Base-by-base conservation (phyloP, 345 rosid genomes). In the Populus simonii region DNA sequence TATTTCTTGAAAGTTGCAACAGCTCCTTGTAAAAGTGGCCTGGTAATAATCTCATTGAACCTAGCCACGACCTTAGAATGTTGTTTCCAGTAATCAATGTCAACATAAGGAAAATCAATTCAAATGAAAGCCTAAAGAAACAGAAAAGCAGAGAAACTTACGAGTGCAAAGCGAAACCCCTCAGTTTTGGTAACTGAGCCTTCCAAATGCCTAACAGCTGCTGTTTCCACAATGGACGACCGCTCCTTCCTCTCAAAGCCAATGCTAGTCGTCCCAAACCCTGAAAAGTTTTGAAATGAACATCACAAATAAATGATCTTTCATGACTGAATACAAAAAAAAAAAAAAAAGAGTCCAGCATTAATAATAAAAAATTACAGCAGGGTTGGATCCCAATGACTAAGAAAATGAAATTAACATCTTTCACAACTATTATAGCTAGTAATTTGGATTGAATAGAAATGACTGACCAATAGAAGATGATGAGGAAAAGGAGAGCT, bases 21-120 rank as follows among this genome's bases (percentile, higher is more conserved):
- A 22, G 99, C 98, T 75, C 99, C 99, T 66, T 92, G 95, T 75
- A 96, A 84, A 43, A 96, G 89, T 49, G 41, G 88, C 86, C 76
- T 92, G 0, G 99, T 96, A 75, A 96, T 93, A 66, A 96, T 85
- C 86, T 96, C 99, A 80, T 93, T 93, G 84, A 93, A 96, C 80
- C 99, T 86, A 15, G 98, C 97, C n/a, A 96, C 94, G 77, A 94
- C 98, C 99, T 96, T 45, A 36, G 31, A 69, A 4, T 51, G 67
- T 38, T 36, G 39, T 35, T 25, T 72, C 51, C 70, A 59, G n/a
- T 17, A 49, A 27, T 65, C 27, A 29, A 49, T 23, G 5, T 67
- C 62, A 55, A 31, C 16, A 68, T 41, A 38, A 79, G 17, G 41
- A 17, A 8, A 23, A 71, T 35, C 7, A 53, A 76, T 63, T 36